These are phyloP conservation scores for Epichloe glyceriae DNA, from an alignment of 2,329 filamentous ascomycete genomes.

Conservation along the genomic window DNA sequence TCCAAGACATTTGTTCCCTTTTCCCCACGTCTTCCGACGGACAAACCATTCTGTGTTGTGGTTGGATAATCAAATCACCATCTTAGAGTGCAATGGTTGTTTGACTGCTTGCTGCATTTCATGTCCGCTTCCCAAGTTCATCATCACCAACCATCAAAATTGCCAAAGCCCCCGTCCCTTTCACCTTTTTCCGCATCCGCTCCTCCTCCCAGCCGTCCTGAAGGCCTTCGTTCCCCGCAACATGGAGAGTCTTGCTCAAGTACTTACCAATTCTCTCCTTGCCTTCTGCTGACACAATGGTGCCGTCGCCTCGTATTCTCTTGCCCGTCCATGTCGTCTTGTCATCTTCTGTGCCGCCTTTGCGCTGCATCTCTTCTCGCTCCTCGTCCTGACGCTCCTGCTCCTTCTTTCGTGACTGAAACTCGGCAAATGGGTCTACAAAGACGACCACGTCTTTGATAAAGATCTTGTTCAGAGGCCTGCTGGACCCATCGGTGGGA, in stretches of 20 bases:
- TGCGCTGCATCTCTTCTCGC: slow-evolving; percentile 46
- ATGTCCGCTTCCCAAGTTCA: neutral
- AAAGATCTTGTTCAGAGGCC: slow-evolving; percentile 63
- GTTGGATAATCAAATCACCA: no score
- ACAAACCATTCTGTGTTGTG: no score
- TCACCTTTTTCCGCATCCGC: slow-evolving; percentile 69
- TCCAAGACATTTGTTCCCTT: no score
- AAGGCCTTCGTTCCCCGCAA: slow-evolving; percentile 40
- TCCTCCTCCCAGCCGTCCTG: slow-evolving; percentile 45
- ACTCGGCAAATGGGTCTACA: slow-evolving; percentile 92
- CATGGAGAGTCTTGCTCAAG: slow-evolving; percentile 43
- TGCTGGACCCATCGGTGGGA: slow-evolving; percentile 60
- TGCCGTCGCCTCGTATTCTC: slow-evolving; percentile 58
- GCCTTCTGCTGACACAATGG: slow-evolving; percentile 31
- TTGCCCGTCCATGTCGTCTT: slow-evolving; percentile 94
- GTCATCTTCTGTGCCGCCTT: slow-evolving; percentile 74
- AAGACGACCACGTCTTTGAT: slow-evolving; percentile 79
- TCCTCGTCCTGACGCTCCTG: slow-evolving; percentile 44
- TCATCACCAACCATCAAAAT: slow-evolving; percentile 79
- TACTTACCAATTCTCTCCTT: slow-evolving; percentile 62
- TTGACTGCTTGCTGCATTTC: neutral
- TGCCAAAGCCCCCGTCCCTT: slow-evolving; percentile 66
- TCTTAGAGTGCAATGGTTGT: neutral
- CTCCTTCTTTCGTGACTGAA: slow-evolving; percentile 59
- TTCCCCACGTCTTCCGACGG: no score